Evolutionary conservation across 164 flowering plant genomes (phyloP), one percentile per base, ranked within the genome.

Genomic region (Cinnamomum micranthum): DNA sequence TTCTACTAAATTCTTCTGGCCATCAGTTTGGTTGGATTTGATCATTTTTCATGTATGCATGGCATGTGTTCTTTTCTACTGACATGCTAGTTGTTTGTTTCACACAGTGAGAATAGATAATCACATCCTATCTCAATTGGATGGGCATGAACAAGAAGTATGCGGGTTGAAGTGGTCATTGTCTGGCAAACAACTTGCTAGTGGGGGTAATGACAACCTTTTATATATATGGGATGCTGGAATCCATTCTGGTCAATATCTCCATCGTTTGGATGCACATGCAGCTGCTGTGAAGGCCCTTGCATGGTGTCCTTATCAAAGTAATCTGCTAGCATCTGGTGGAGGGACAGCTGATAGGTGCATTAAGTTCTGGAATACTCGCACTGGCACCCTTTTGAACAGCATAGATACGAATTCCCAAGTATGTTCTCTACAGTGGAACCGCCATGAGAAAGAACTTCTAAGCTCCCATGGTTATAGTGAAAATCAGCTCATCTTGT

Each of bases 101-200:
- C n/a, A 17, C 23, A 58, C 41, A 55, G 75, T 73, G 75, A 31
- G 75, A 22, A 73, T 63, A 27, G 33, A 35, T 28, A 12, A 60
- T 11, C 75, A 73, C 52, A 73, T 64, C 28, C n/a, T 63, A n/a
- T 60, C 63, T 2, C 41, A 25, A 22, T 63, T 55, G 50, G 22
- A 24, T 55, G 75, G 25, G 5, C 75, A 73, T 50, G 55, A 73
- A 41, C 75, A 73, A 73, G 75, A 73, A 35, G 75, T 73, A 19
- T 73, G 75, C n/a, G 75, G 75, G 13, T 50, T 73, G 52, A 73
- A 73, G 20, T 73, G 75, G 75, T 73, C 75, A 6, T 55, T 41
- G 23, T 62, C 68, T 20, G 75, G 75, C 27, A 62, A 73, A 64
- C 75, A 73, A 63, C 67, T 73, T 27, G 75, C 75, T 47, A 73